These are phyloP conservation scores for Nicotiana tomentosiformis DNA, from an alignment of 257 asterid genomes.

Conservation along the genomic window DNA sequence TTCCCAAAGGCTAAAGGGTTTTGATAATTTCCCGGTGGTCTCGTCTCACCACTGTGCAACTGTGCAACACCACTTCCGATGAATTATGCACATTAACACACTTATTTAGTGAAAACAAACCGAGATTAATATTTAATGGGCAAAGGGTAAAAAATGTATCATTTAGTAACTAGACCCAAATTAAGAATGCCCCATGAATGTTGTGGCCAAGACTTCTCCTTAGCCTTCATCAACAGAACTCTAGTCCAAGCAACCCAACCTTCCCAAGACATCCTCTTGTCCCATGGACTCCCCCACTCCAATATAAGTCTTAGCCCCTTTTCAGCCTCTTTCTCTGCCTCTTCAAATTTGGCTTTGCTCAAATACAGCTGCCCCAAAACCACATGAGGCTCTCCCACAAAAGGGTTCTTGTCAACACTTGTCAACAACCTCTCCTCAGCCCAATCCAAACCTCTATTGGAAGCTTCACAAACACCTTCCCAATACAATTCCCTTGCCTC, in stretches of 20 bases:
- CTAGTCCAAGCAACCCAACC: constrained; percentile 92
- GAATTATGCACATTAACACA: too few relatives aligned
- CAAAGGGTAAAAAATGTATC: too few relatives aligned
- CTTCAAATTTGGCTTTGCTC: constrained; percentile 50
- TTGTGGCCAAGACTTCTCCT: constrained; percentile 62
- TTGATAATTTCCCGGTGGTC: too few relatives aligned
- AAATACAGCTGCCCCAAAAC: constrained; percentile 67
- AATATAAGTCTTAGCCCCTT: constrained; percentile 59
- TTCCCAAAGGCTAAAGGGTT: too few relatives aligned
- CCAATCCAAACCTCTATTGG: constrained; percentile 39
- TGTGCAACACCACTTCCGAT: too few relatives aligned
- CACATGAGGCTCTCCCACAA: constrained; percentile 61
- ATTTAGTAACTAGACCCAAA: constrained; percentile 52
- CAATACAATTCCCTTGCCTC: constrained; percentile 68
- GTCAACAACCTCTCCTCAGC: constrained; percentile 49
- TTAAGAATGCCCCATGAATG: constrained; percentile 58
- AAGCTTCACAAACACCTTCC: constrained; percentile 64
- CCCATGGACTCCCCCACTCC: constrained; percentile 98
- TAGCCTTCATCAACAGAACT: constrained; percentile 57
- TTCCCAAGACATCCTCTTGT: constrained; percentile 88
- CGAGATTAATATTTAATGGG: too few relatives aligned
- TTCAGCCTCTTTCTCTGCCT: constrained; percentile 54
- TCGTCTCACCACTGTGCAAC: too few relatives aligned
- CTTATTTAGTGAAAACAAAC: too few relatives aligned
- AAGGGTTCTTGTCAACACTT: constrained; percentile 66